phyloP scores from a whole-genome alignment of 1,284 basidiomycete genomes.

The Ceratobasidium sp. region DNA sequence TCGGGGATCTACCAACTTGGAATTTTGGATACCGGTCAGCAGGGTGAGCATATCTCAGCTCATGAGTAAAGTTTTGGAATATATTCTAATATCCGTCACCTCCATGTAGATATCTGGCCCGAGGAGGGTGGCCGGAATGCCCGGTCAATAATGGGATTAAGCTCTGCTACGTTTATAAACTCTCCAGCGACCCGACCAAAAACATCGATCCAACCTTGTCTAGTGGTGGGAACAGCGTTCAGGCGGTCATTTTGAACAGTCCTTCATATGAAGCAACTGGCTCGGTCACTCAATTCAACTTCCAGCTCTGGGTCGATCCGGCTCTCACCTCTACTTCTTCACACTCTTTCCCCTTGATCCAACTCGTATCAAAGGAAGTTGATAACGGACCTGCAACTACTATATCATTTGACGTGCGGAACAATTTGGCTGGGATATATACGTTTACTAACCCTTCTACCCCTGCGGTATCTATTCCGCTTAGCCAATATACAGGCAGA shows the following conservation, averaged over 20 bases:
- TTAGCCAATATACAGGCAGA: conserved; percentile 17
- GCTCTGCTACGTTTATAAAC: conserved; percentile 27
- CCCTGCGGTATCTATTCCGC: conserved; percentile 30
- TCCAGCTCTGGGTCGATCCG: conserved; percentile 22
- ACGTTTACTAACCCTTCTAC: conserved; percentile 16
- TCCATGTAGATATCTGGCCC: conserved; percentile 12
- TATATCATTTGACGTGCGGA: conserved; percentile 30
- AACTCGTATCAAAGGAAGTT: conserved; percentile 18
- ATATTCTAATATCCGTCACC: too few species aligned
- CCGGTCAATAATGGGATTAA: not conserved
- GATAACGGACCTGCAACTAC: conserved; percentile 7
- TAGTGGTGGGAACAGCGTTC: not conserved
- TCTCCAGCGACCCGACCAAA: conserved; percentile 27
- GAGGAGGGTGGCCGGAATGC: conserved; percentile 17
- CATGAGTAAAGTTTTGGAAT: not conserved
- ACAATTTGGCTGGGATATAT: conserved; percentile 27
- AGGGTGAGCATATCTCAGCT: conserved; percentile 7
- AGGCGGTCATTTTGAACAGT: conserved; percentile 8
- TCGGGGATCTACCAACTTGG: conserved; percentile 19
- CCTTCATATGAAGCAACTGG: conserved; percentile 19
- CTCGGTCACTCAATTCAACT: conserved; percentile 26
- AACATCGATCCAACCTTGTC: not conserved
- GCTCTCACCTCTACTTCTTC: conserved; percentile 10
- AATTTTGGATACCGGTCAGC: conserved; percentile 27
- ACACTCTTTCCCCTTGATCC: conserved; percentile 14